Evolutionary conservation across 2,329 filamentous ascomycete species (phyloP).

Genomic region (Emmonsiellopsis sp.): DNA sequence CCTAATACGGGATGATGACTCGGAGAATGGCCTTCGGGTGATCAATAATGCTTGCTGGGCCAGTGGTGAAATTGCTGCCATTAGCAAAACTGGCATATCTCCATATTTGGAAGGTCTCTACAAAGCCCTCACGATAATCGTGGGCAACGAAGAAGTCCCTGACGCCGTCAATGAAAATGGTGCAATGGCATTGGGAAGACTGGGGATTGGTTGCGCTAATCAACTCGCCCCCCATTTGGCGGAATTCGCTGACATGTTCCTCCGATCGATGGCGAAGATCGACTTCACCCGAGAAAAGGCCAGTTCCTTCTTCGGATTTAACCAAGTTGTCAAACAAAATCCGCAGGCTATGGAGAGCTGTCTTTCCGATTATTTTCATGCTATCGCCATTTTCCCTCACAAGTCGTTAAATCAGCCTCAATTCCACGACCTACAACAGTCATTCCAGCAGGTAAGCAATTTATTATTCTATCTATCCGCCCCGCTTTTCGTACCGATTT

Average conservation of each 20-base stretch:
- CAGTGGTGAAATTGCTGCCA: conserved; percentile 80
- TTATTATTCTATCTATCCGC: neutral
- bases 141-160: conserved; percentile 76
- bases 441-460: conserved; percentile 63
- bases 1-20: conserved; percentile 64
- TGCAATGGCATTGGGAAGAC: conserved; percentile 78
- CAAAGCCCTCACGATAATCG: conserved; percentile 67
- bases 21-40: conserved; percentile 79
- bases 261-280: conserved; percentile 72
- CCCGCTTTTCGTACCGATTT: neutral
- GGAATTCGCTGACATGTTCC: conserved; percentile 72
- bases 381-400: conserved; percentile 62
- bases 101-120: conserved; percentile 71
- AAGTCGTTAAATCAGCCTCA: conserved; percentile 56
- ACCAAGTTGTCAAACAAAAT: conserved; percentile 72
- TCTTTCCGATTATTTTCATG: conserved; percentile 69
- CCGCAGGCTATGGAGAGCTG: conserved; percentile 86
- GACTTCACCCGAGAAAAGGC: conserved; percentile 89
- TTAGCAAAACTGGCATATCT: conserved; percentile 60
- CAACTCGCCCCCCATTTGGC: conserved; percentile 68
- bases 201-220: conserved; percentile 71
- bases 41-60: conserved; percentile 99
- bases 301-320: conserved; percentile 85
- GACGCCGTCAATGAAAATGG: conserved; percentile 87
- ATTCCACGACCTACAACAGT: conserved; percentile 51